A percentile compares a stretch with the other conserved stretches of the same genome.
These are phyloP conservation scores for Chamaecyparis obtusa DNA, from an alignment of 75 land plant species.

Conservation along the genomic window DNA sequence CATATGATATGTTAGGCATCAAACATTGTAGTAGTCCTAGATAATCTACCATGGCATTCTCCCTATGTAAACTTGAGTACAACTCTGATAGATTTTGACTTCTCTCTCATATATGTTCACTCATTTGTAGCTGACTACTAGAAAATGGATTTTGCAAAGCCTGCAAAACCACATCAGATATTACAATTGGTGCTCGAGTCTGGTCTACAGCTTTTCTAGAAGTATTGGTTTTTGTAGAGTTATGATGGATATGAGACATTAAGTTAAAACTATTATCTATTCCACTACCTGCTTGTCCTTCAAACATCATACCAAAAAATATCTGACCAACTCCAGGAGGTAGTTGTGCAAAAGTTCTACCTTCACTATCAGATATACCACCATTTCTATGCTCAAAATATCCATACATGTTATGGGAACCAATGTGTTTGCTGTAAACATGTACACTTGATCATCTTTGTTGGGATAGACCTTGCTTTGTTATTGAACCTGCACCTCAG, in stretches of 20 bases:
- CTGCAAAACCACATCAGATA: background rate
- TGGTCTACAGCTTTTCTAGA: background rate
- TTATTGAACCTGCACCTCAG: background rate
- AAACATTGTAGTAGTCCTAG: background rate
- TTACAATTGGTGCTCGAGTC: background rate
- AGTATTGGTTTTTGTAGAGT: background rate
- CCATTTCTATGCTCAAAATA: background rate
- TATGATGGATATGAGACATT: constrained; percentile 3
- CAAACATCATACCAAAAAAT: constrained; percentile 4
- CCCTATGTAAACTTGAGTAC: background rate
- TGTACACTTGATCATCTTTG: background rate
- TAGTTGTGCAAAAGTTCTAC: background rate
- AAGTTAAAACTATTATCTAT: background rate
- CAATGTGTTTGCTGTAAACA: background rate
- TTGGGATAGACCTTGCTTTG: background rate
- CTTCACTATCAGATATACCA: constrained; percentile 1
- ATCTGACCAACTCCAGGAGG: background rate
- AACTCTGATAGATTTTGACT: constrained; percentile 3
- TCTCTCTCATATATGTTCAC: constrained; percentile 3
- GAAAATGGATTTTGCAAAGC: constrained; percentile 7
- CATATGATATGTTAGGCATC: background rate
- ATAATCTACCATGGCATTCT: background rate
- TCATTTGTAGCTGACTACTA: constrained; percentile 7
- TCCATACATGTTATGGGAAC: constrained; percentile 4
- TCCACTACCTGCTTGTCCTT: background rate